These are phyloP conservation scores for Trichophyton schoenleinii DNA, from an alignment of 2,329 filamentous ascomycete genomes.

Conservation along the genomic window DNA sequence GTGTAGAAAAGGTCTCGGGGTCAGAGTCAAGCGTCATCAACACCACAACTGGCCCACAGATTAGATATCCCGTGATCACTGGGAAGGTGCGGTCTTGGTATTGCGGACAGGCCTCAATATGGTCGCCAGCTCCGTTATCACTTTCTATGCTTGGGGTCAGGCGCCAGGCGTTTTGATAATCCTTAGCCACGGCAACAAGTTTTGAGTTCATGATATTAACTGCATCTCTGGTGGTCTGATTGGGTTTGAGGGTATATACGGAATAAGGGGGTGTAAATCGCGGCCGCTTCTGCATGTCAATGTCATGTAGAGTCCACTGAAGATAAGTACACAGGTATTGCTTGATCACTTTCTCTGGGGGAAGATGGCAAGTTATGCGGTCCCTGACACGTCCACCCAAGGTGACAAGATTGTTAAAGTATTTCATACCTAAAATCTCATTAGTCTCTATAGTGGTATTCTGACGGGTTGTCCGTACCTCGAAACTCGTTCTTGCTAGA, in stretches of 20 bases:
- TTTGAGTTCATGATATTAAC: conserved; percentile 33
- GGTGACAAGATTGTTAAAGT: conserved; percentile 38
- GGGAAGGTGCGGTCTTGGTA: conserved; percentile 26
- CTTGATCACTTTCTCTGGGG: conserved; percentile 27
- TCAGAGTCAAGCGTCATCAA: conserved; percentile 40
- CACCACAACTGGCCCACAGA: conserved; percentile 41
- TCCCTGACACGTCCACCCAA: conserved; percentile 43
- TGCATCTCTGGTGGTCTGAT: conserved; percentile 29
- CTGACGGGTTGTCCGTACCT: conserved; percentile 21
- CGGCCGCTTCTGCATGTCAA: conserved; percentile 26
- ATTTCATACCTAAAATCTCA: conserved; percentile 34
- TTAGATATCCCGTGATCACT: conserved; percentile 43
- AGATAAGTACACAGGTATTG: conserved; percentile 37
- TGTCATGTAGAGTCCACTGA: conserved; percentile 43
- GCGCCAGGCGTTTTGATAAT: conserved; percentile 27
- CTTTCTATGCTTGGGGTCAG: conserved; percentile 8
- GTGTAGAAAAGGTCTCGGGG: conserved; percentile 18
- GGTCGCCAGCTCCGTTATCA: conserved; percentile 3
- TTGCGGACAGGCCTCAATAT: conserved; percentile 3
- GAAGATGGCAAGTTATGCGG: conserved; percentile 28
- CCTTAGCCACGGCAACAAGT: conserved; percentile 32
- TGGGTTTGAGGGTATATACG: conserved; percentile 30
- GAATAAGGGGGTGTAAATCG: conserved; percentile 35
- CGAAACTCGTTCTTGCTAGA: conserved; percentile 35
- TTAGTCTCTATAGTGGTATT: background rate